Conservation (phyloP, 2,329 filamentous ascomycete species). For the Claviceps sorghi region DNA sequence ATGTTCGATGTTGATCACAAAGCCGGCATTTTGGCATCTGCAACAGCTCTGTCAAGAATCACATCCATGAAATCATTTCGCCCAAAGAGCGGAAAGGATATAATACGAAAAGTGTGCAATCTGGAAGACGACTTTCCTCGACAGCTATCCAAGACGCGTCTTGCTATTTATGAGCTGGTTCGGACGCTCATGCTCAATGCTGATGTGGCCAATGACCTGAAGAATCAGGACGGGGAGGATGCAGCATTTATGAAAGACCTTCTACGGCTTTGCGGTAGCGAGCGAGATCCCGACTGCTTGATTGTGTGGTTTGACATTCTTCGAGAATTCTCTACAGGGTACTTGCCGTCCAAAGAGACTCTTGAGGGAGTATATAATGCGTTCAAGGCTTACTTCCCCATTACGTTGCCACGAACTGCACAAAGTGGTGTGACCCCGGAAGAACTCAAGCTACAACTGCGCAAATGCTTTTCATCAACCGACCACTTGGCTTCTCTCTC, state of each 20-base stretch:
- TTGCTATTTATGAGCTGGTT: conserved; percentile 37
- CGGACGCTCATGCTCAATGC: conserved; percentile 27
- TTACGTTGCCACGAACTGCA: conserved; percentile 37
- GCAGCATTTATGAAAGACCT: conserved; percentile 34
- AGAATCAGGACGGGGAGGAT: conserved; percentile 26
- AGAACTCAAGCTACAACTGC: conserved; percentile 37
- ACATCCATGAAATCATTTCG: conserved; percentile 36
- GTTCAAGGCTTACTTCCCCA: conserved; percentile 47
- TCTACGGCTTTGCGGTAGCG: conserved; percentile 35
- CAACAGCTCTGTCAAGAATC: conserved; percentile 36
- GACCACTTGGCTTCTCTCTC: conserved; percentile 29
- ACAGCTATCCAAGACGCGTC: conserved; percentile 35
- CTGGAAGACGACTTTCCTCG: conserved; percentile 43
- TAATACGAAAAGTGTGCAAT: conserved; percentile 34
- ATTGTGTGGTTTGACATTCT: conserved; percentile 42
- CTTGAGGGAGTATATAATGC: conserved; percentile 36
- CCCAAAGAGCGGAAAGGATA: conserved; percentile 30
- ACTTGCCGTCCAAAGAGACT: conserved; percentile 29
- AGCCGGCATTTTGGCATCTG: conserved; percentile 40
- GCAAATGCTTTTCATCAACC: conserved; percentile 39
- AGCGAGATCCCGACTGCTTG: conserved; percentile 42
- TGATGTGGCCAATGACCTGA: conserved; percentile 28
- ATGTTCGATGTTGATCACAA: conserved; percentile 46
- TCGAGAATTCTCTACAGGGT: conserved; percentile 28
- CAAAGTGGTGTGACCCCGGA: conserved; percentile 40